A percentile compares a stretch with the other conserved stretches of the same genome.
phyloP scores from a whole-genome alignment of 148 eudicot genomes.

The Rhododendron ovatum region DNA sequence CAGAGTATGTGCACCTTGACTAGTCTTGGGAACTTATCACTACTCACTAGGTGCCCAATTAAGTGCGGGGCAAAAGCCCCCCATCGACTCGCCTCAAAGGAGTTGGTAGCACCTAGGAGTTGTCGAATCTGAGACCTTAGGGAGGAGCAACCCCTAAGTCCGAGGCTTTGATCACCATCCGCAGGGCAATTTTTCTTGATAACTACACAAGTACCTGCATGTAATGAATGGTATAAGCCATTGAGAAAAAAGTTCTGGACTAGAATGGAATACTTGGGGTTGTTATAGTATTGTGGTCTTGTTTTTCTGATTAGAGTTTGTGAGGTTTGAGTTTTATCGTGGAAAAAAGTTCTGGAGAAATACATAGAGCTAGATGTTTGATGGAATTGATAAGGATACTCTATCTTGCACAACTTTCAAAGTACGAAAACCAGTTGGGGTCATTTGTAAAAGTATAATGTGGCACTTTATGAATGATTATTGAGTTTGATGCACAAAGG shows the following conservation, averaged over 20 bases:
- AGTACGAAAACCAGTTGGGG: neutral
- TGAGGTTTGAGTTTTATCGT: neutral
- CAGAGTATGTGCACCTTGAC: neutral
- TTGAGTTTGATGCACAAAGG: neutral
- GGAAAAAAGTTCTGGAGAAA: neutral
- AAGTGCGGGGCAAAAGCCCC: neutral
- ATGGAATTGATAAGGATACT: neutral
- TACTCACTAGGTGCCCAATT: neutral
- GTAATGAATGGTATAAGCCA: neutral
- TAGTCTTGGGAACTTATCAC: neutral
- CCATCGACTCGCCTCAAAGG: neutral
- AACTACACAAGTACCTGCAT: neutral
- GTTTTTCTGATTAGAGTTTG: neutral
- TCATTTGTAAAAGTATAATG: neutral
- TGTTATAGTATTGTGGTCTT: neutral
- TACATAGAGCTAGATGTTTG: neutral
- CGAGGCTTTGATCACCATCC: neutral
- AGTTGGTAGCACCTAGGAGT: neutral
- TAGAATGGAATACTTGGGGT: neutral
- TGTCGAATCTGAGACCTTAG: neutral
- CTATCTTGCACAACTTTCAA: neutral
- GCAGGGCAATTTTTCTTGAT: neutral
- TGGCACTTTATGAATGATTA: neutral
- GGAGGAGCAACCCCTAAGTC: neutral
- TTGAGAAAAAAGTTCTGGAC: too few species aligned